Base-by-base conservation (phyloP, 2,329 filamentous ascomycete species). In the Westerdykella sp. region DNA sequence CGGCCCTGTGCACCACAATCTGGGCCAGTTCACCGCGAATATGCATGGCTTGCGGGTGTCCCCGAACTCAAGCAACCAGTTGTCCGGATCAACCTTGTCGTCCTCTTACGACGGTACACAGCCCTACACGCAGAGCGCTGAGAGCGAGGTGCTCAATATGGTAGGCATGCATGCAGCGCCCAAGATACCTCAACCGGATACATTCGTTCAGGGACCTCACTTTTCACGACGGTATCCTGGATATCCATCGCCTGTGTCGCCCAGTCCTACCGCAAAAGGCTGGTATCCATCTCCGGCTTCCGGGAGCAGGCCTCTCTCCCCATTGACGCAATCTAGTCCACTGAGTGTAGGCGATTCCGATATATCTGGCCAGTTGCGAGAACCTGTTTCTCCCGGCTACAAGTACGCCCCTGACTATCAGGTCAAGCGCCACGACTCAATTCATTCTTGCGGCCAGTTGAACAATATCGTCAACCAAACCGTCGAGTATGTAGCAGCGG, bases 201-300 rank as follows among this genome's bases (percentile, higher is more conserved):
- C 62, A 6, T 55, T 18, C 5, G 32, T 35, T 15, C 32, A 35
- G 16, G 32, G 5, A 9, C 32, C 32, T 35, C 58, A 6, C 44
- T 59, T 9, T 40, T 58, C 25, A 64, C 59, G 4, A 60, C 59
- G 43, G 28, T 59, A 57, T 37, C 63, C 60, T 10, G 63, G 62
- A 34, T 66, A 65, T 25, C 62, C 59, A 6, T 60, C 42, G 6
- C 57, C 62, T 5, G 40, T 60, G 1, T 63, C 62, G 3, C 63
- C 63, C 10, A 61, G 62, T 1, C 16, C 39, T 10, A 48, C 46
- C n/a, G 60, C 63, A 10, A 60, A 56, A 25, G 46, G 49, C 6
- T 21, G 51, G n/a, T 65, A 50, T 32, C 60, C 60, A 6, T 62
- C 56, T 14, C 62, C 63, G 10, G 42, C 39, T 6, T 58, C 55